A percentile compares a stretch with the other conserved stretches of the same genome.
Conservation (phyloP, 768 basidiomycete species). For the Suillus plorans region DNA sequence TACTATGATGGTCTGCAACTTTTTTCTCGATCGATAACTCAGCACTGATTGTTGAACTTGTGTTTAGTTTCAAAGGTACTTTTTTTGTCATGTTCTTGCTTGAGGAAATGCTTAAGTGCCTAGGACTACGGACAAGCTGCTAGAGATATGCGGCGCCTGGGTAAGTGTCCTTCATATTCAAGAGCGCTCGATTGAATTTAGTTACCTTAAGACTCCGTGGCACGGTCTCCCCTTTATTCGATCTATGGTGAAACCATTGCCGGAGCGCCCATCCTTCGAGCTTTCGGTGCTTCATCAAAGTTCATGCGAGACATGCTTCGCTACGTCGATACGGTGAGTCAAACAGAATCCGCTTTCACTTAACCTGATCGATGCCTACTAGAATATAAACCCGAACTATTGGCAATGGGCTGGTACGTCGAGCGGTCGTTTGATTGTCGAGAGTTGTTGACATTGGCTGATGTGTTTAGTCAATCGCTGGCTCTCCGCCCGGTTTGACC, state of each 20-base stretch:
- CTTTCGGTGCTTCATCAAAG: constrained; percentile 87
- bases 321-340: constrained; percentile 74
- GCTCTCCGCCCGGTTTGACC: constrained; percentile 85
- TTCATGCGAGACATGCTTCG: constrained; percentile 83
- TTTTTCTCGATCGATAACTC: neutral
- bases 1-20: constrained; percentile 67
- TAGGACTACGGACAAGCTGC: constrained; percentile 74
- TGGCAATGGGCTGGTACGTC: constrained; percentile 87
- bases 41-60: constrained; percentile 9
- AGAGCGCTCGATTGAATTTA: neutral
- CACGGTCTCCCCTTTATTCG: constrained; percentile 47
- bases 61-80: constrained; percentile 37
- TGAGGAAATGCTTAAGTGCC: constrained; percentile 25
- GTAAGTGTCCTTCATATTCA: constrained; percentile 35
- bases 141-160: constrained; percentile 79
- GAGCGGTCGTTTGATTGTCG: neutral
- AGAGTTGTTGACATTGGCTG: constrained; percentile 6
- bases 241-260: constrained; percentile 52
- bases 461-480: constrained; percentile 74
- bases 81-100: neutral
- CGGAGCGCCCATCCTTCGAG: constrained; percentile 59
- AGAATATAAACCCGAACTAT: constrained; percentile 74
- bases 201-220: constrained; percentile 41
- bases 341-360: neutral
- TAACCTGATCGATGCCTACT: constrained; percentile 2